phyloP scores from a whole-genome alignment of 2,329 filamentous ascomycete genomes.

The Botrytis sinoallii region DNA sequence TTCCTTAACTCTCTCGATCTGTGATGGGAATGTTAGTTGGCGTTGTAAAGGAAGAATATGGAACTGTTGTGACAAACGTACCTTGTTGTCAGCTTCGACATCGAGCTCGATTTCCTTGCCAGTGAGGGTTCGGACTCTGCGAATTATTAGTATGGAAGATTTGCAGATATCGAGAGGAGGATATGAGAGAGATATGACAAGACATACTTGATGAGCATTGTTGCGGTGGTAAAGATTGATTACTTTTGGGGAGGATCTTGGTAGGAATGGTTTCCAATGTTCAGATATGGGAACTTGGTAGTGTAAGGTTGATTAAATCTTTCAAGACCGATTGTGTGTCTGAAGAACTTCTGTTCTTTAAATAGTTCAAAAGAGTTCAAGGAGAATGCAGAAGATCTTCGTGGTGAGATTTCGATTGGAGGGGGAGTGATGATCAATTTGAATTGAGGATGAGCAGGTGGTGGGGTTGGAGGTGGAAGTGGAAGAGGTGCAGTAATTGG shows the following conservation, averaged over 20 bases:
- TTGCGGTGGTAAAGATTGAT: neutral
- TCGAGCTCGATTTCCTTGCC: slow-evolving; percentile 99
- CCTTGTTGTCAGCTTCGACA: slow-evolving; percentile 92
- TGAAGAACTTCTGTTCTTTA: neutral
- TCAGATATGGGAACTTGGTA: neutral
- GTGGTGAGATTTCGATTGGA: neutral
- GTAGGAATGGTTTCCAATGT: neutral
- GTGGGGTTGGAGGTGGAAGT: neutral
- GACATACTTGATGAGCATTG: slow-evolving; percentile 13
- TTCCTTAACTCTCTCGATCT: slow-evolving; percentile 97
- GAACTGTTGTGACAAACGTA: slow-evolving; percentile 39
- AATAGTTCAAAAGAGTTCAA: neutral
- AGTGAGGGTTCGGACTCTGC: slow-evolving; percentile 91
- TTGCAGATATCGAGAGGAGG: neutral
- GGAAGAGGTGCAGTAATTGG: neutral
- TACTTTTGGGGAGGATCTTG: neutral
- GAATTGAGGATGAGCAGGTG: neutral
- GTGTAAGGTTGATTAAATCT: neutral
- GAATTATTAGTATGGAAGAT: slow-evolving; percentile 1
- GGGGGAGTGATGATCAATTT: neutral
- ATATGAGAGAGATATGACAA: no score
- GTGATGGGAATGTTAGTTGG: neutral
- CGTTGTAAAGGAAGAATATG: neutral
- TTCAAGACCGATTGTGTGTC: neutral
- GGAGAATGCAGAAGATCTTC: neutral